A percentile compares a stretch with the other conserved stretches of the same genome.
Evolutionary conservation across 1,284 basidiomycete genomes (phyloP).

Genomic region (Cutaneotrichosporon sp.): DNA sequence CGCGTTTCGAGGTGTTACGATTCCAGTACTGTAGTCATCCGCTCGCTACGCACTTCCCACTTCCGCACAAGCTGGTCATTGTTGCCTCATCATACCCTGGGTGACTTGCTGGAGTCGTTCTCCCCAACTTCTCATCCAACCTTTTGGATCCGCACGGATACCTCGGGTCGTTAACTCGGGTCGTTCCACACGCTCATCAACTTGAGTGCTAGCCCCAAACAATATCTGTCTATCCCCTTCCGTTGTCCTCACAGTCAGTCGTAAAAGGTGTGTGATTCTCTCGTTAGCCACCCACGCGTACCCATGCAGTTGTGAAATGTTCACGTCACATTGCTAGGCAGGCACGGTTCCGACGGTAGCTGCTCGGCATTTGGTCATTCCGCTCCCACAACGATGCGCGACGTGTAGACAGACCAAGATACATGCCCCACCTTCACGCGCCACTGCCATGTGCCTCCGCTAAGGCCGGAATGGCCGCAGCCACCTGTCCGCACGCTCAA

Average conservation of each 20-base stretch:
- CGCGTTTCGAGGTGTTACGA: not conserved
- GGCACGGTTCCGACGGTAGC: not conserved
- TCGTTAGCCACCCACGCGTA: not conserved
- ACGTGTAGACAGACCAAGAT: not conserved
- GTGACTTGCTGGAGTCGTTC: not conserved
- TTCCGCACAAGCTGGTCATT: not conserved
- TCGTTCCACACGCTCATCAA: not conserved
- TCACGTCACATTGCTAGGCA: not conserved
- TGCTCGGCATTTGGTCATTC: not conserved
- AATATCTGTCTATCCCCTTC: not conserved
- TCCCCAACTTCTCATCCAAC: not conserved
- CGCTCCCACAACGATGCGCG: not conserved
- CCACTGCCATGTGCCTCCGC: conserved; percentile 25
- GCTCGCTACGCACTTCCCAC: not conserved
- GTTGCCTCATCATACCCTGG: not conserved
- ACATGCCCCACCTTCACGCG: not conserved
- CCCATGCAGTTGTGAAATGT: not conserved
- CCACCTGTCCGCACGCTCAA: conserved; percentile 92
- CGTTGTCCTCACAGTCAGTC: not conserved
- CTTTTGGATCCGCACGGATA: not conserved
- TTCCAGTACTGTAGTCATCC: not conserved
- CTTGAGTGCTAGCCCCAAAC: not conserved
- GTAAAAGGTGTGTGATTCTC: not conserved
- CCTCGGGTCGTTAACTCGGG: no score
- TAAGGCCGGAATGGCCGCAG: conserved; percentile 84